Evolutionary conservation across 2,329 filamentous ascomycete species (phyloP), one percentile per base, ranked within the genome.

Genomic region (Didymella pomorum): DNA sequence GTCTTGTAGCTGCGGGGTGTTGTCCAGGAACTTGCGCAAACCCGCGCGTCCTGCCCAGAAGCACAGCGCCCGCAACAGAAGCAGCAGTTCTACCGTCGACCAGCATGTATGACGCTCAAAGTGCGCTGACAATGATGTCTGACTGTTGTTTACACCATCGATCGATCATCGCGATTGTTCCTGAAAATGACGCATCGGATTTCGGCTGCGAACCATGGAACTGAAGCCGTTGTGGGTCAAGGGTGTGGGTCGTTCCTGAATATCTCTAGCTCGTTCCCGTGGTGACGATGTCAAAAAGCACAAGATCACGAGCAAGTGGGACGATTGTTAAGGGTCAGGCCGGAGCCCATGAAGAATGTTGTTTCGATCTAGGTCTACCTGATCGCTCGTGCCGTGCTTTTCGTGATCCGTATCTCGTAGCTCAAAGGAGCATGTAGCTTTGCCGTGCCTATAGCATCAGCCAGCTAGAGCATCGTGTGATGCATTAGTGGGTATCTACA

Each of bases 401-500:
- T 63, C 66, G 28, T 67, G 50, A 58, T 62, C 52, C 65, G 60
- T 67, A 50, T 62, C 44, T 66, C 65, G 53, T 71, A 63, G 60
- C 53, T 62, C 61, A 23, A 37, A 48, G 52, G 62, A 66, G 59
- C 58, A 52, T 49, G 35, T 65, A 54, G 41, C 51, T 45, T 50
- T 12, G 42, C 10, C 14, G 21, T 62, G 59, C 56, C 58, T 45
- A 29, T 57, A 55, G 48, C 60, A 58, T 66, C 49, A 48, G n/a
- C 44, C 41, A 48, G 56, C 56, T 58, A 42, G n/a, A 57, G 60
- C 42, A 61, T 65, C 60, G 54, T 62, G 23, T 49, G 35, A 52
- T 50, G 37, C 44, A 48, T 54, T 48, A 45, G n/a, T 45, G 57
- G 51, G 63, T 64, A 58, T 58, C 56, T 71, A 75, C 68, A 76